Conservation (phyloP, 352 stramenopile species). For the Phytopythium chamaehyphon region DNA sequence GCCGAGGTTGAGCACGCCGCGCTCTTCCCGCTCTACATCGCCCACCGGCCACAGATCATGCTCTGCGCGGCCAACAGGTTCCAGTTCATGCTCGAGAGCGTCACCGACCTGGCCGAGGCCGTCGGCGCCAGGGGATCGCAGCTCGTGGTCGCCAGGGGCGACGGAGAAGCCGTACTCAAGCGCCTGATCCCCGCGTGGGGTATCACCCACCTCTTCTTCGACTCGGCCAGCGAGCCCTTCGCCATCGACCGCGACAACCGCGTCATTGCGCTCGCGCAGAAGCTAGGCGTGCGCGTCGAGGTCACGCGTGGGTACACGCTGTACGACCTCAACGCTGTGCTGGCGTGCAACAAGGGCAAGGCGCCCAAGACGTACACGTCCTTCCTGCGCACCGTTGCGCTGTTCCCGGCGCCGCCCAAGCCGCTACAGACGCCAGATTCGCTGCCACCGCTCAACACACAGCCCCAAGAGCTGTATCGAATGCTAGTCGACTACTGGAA, state of each 20-base stretch:
- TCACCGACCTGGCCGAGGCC: conserved; percentile 75
- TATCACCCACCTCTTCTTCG: conserved; percentile 90
- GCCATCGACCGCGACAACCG: conserved; percentile 74
- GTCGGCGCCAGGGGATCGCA: conserved; percentile 58
- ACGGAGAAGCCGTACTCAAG: conserved; percentile 76
- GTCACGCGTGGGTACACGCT: conserved; percentile 63
- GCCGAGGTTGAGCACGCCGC: conserved; percentile 16
- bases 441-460: conserved; percentile 26
- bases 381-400: conserved; percentile 51
- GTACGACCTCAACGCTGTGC: conserved; percentile 64
- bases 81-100: conserved; percentile 93
- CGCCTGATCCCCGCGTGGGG: conserved; percentile 80
- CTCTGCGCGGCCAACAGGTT: conserved; percentile 75
- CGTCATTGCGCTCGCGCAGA: conserved; percentile 46
- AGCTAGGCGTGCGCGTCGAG: conserved; percentile 65
- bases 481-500: conserved; percentile 54
- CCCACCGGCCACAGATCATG: conserved; percentile 86
- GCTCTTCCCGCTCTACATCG: conserved; percentile 87
- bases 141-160: conserved; percentile 70
- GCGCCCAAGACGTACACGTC: conserved; percentile 77
- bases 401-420: conserved; percentile 43
- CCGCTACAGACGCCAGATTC: conserved; percentile 46
- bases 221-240: conserved; percentile 91
- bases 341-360: conserved; percentile 44
- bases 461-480: conserved; percentile 57